Base-by-base conservation (phyloP, 2,329 filamentous ascomycete species). In the Dissoconium aciculare region DNA sequence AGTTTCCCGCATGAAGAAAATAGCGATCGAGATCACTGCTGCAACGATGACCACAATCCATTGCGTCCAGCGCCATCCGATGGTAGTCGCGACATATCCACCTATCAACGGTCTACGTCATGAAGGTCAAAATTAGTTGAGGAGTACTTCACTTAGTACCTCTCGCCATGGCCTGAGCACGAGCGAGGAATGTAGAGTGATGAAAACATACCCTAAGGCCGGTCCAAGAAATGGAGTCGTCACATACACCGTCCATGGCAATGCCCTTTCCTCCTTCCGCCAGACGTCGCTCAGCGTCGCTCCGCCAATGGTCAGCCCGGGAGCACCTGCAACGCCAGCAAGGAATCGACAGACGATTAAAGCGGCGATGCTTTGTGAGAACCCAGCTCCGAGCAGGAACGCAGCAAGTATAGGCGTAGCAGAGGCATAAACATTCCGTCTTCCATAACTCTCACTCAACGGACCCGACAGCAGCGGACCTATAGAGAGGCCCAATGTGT, bases 261-360 rank as follows among this genome's bases (percentile, higher is more conserved):
- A 26, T 8, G 16, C 33, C 23, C 38, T 27, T 25, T 40, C 26
- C 4, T 33, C 17, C 5, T 38, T 34, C 9, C 17, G 16, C 28
- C 27, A 42, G n/a, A 41, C 13, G 27, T 43, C 40, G 4, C 38
- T 32, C 11, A 37, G 33, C 4, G 34, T 35, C 1, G 34, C 36
- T 5, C 29, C 27, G 11, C 36, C 39, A 13, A 37, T 35, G 2
- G 14, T 27, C 9, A 42, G 26, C 5, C 47, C 80, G 64, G 41
- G 78, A 67, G 17, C 74, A 17, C 76, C 78, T 38, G 78, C 78
- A 51, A 76, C 51, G 0, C 79, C 77, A 29, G 80, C 79, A 44
- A 83, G 79, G 57, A 85, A 73, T 2, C 73, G 58, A 15, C 69
- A 53, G 6, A 72, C 50, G 30, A 63, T 59, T 2, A 77, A 41